A percentile compares a stretch with the other conserved stretches of the same genome.
Evolutionary conservation across 202 grass and related monocot genomes (phyloP).

Genomic region (Schoenoplectus tabernaemontani): DNA sequence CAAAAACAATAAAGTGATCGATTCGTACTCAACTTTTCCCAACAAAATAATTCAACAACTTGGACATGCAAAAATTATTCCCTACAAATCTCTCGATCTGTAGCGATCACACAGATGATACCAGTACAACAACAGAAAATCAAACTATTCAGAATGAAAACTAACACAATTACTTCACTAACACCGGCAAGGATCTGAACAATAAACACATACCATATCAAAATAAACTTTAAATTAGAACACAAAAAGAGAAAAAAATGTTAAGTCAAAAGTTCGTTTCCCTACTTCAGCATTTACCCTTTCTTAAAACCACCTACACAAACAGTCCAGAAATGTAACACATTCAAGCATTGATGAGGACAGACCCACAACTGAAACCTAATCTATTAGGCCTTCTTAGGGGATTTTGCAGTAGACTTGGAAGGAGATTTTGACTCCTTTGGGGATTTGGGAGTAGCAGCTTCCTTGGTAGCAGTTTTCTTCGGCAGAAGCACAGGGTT

Average conservation of each 20-base stretch:
- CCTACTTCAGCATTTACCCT: constrained; percentile 35
- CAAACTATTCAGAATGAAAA: not conserved
- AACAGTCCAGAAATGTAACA: constrained; percentile 29
- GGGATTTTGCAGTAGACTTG: constrained; percentile 53
- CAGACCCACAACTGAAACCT: constrained; percentile 7
- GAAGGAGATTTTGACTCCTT: constrained; percentile 42
- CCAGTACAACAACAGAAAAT: not conserved
- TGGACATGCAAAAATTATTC: no score
- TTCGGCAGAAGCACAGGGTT: constrained; percentile 75
- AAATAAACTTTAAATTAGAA: constrained; percentile 13
- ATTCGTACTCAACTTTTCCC: no score
- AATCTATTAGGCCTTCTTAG: constrained; percentile 45
- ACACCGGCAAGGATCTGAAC: constrained; percentile 5
- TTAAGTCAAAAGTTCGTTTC: constrained; percentile 12
- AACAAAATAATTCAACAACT: no score
- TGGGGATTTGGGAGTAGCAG: not conserved
- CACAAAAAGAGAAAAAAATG: constrained; percentile 12
- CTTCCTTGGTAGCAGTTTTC: constrained; percentile 33
- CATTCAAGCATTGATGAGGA: constrained; percentile 25
- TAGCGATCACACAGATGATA: not conserved
- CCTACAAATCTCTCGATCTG: not conserved
- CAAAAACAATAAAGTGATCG: no score
- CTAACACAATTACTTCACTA: constrained; percentile 1
- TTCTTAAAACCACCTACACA: constrained; percentile 22
- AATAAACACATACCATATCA: constrained; percentile 3